Conservation (phyloP, 2,329 filamentous ascomycete species). For the Fusarium chuoi region DNA sequence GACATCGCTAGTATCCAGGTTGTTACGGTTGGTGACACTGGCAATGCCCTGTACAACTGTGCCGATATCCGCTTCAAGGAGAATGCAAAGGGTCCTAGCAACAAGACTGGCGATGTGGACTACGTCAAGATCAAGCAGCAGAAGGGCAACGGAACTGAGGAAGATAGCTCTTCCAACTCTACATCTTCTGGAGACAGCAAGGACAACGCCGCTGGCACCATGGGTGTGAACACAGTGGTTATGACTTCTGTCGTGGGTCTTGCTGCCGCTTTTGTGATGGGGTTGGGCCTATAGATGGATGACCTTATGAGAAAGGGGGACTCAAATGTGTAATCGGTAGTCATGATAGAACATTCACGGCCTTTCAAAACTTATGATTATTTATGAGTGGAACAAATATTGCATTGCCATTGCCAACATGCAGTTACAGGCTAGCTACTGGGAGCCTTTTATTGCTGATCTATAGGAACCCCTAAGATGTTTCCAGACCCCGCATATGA, state of each 20-base stretch:
- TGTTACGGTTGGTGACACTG: conserved; percentile 68
- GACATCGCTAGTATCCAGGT: conserved; percentile 75
- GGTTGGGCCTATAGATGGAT: conserved; percentile 47
- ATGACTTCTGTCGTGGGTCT: conserved; percentile 53
- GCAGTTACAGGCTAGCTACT: neutral
- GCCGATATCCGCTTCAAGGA: conserved; percentile 76
- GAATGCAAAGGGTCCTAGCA: conserved; percentile 57
- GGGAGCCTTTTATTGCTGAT: neutral
- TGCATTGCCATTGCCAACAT: neutral
- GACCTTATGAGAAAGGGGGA: neutral
- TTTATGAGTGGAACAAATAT: conserved; percentile 15
- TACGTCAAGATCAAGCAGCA: conserved; percentile 50
- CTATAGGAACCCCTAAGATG: neutral
- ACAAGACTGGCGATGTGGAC: conserved; percentile 56
- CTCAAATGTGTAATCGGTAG: conserved; percentile 4
- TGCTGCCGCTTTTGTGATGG: conserved; percentile 51
- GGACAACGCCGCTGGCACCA: conserved; percentile 36
- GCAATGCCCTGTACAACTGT: conserved; percentile 76
- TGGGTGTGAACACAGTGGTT: conserved; percentile 41
- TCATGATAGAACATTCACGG: conserved; percentile 7
- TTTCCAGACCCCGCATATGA: neutral
- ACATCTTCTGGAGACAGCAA: conserved; percentile 26
- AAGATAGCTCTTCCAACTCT: conserved; percentile 33
- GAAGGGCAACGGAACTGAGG: conserved; percentile 30
- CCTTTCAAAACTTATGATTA: conserved; percentile 25